These are phyloP conservation scores for Diaporthe batatas DNA, from an alignment of 2,329 filamentous ascomycete species.

Conservation along the genomic window DNA sequence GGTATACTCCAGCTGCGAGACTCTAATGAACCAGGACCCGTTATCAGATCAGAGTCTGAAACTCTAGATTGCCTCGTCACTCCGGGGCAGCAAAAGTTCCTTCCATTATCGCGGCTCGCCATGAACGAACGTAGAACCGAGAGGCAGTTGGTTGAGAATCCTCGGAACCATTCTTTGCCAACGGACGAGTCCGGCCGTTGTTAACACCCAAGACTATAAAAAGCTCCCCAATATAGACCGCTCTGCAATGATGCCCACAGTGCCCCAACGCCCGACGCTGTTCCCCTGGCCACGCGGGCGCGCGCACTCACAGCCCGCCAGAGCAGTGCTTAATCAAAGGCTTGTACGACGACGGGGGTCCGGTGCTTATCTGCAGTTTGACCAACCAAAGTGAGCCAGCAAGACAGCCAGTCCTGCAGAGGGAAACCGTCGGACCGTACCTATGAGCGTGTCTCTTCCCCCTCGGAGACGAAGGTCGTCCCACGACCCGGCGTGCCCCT, in stretches of 20 bases:
- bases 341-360: background rate
- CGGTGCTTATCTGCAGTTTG: background rate
- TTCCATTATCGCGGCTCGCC: background rate
- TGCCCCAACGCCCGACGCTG: background rate
- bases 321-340: background rate
- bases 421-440: background rate
- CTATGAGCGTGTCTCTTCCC: slow-evolving; percentile 1
- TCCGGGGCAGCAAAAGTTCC: background rate
- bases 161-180: background rate
- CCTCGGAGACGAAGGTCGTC: slow-evolving; percentile 14
- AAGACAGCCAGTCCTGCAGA: background rate
- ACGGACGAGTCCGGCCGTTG: no score
- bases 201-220: background rate
- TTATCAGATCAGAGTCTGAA: background rate
- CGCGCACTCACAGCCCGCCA: slow-evolving; percentile 1
- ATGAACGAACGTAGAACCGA: background rate
- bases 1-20: background rate
- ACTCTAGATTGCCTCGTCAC: background rate
- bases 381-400: background rate
- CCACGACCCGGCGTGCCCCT: slow-evolving; percentile 10
- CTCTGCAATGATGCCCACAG: background rate
- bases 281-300: slow-evolving; percentile 11
- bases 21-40: background rate
- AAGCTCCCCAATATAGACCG: background rate
- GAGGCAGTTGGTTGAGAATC: background rate